Conservation (phyloP, 2,329 filamentous ascomycete species). For the Xylariaceae sp. region DNA sequence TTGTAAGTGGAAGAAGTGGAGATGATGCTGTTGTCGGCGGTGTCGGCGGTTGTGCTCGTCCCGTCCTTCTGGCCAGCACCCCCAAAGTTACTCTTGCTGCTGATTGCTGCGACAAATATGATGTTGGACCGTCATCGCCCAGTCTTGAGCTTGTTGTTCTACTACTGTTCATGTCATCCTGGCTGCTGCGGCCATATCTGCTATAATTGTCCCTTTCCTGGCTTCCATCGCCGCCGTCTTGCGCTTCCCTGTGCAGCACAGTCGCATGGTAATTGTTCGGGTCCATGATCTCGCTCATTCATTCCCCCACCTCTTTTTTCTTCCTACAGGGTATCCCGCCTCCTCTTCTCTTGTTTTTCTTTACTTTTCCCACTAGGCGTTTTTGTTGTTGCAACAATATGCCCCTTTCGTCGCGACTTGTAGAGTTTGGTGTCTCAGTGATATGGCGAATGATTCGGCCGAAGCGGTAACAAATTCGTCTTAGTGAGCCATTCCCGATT, state of each 20-base stretch:
- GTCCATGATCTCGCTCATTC: slow-evolving; percentile 21
- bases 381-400: not conserved
- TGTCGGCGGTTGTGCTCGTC: slow-evolving; percentile 10
- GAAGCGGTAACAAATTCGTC: not conserved
- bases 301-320: slow-evolving; percentile 11
- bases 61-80: slow-evolving; percentile 12
- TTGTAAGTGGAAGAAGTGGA: slow-evolving; percentile 16
- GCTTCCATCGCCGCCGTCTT: slow-evolving; percentile 14
- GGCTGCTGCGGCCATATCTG: not conserved
- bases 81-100: not conserved
- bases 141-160: not conserved
- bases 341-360: slow-evolving; percentile 2
- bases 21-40: slow-evolving; percentile 12
- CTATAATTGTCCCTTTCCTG: slow-evolving; percentile 10
- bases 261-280: slow-evolving; percentile 39
- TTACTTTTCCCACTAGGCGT: slow-evolving; percentile 5
- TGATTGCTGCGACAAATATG: not conserved
- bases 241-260: slow-evolving; percentile 33
- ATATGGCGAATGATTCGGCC: not conserved
- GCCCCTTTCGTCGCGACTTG: not conserved
- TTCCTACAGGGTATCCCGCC: slow-evolving; percentile 9
- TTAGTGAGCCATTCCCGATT: slow-evolving; percentile 1
- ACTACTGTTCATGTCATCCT: slow-evolving; percentile 12
- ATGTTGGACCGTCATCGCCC: not conserved
- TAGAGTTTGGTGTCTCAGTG: not conserved